Base-by-base conservation (phyloP, 352 stramenopile species). In the Phytophthora cajani region DNA sequence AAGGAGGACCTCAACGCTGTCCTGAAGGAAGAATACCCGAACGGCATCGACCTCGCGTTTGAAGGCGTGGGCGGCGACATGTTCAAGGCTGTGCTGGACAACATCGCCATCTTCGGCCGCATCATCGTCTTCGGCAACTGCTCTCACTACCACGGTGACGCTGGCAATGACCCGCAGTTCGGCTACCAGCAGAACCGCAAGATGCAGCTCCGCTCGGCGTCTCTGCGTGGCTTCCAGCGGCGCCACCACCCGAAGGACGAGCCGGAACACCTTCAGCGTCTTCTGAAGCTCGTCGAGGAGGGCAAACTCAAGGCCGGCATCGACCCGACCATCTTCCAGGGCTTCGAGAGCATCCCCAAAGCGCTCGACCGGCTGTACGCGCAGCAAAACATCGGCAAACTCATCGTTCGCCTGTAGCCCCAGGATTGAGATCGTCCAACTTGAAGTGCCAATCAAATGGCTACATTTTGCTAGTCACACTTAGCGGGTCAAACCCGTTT, bases 371-470 rank as follows among this genome's bases (percentile, higher is more conserved):
- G 67, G 42, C 68, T 81, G 71, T 81, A 81, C 71, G 64, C 73
- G 47, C 82, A 86, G 67, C 85, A 91, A 59, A 91, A 90, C 51
- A 93, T 91, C 52, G 88, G 87, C 64, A 96, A 96, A 75, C 74
- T 96, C 54, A 77, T 93, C 44, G 84, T 95, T 16, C 61, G 51
- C 19, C 61, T 67, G 49, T 67, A 60, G 27, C 27, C 27, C 5
- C 27, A 32, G 27, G 27, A 32, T 32, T 32, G 27, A 32, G 27
- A 32, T 32, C 27, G 27, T 32, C 19, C 36, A 62, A 36, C 19
- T 67, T 60, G 49, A 55, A 61, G 59, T 58, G 38, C 21, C 17
- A 12, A 51, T 16, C 11, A 56, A 19, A 58, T 65, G 49, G 59
- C 59, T 66, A 58, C 59, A 58, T 62, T 62, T 54, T 50, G 62